Evolutionary conservation across 805 yeast species (phyloP).

Genomic region (Wickerhamiella sergipiensis): DNA sequence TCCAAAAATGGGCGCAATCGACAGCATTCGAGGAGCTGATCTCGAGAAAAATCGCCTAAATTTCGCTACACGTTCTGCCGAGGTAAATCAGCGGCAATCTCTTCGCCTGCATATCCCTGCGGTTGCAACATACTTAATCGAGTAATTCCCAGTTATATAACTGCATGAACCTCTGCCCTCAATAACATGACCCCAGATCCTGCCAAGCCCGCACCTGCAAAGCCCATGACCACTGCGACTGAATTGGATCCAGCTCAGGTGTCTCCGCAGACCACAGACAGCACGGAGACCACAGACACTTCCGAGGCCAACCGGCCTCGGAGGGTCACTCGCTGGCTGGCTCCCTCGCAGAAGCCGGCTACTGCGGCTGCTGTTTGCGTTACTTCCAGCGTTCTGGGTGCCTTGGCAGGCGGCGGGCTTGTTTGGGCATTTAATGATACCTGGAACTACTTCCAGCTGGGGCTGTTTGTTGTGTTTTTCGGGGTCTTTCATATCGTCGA

Average conservation of each 20-base stretch:
- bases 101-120: neutral
- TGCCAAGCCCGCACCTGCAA: neutral
- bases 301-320: neutral
- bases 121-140: neutral
- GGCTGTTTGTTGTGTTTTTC: slow-evolving; percentile 39
- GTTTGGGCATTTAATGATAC: slow-evolving; percentile 1
- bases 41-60: too few species aligned
- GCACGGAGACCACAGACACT: too few species aligned
- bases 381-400: slow-evolving; percentile 22
- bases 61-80: too few species aligned
- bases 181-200: neutral
- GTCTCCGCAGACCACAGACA: too few species aligned
- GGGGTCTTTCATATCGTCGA: slow-evolving; percentile 69
- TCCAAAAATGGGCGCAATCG: too few species aligned
- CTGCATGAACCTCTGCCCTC: neutral
- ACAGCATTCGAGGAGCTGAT: too few species aligned
- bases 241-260: neutral
- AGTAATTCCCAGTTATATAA: neutral
- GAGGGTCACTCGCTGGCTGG: neutral
- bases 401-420: slow-evolving; percentile 13
- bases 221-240: neutral
- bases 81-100: too few species aligned
- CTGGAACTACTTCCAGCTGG: slow-evolving; percentile 18
- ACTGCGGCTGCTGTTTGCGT: slow-evolving; percentile 20
- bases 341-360: slow-evolving; percentile 12